These are phyloP conservation scores for Aureobasidium uvarum DNA, from an alignment of 2,329 filamentous ascomycete species.

Conservation along the genomic window DNA sequence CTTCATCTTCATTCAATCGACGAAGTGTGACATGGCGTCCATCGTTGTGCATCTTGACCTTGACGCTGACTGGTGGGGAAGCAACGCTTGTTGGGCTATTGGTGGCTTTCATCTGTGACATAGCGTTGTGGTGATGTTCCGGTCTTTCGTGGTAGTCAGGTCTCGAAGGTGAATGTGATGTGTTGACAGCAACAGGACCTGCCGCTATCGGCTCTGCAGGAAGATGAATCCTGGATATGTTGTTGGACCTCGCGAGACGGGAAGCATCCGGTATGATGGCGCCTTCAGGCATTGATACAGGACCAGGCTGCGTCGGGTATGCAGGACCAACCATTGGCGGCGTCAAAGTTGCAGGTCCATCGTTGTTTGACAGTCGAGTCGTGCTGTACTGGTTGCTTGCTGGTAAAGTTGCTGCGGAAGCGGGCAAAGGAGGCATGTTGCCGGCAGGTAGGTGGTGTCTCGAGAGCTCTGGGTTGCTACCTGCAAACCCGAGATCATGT, in stretches of 20 bases:
- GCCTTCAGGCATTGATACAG: slow-evolving; percentile 39
- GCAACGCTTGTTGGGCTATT: slow-evolving; percentile 31
- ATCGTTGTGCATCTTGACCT: slow-evolving; percentile 64
- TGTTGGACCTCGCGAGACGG: slow-evolving; percentile 22
- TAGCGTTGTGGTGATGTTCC: slow-evolving; percentile 37
- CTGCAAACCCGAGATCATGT: slow-evolving; percentile 42
- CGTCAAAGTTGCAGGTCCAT: not conserved
- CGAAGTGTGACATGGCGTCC: slow-evolving; percentile 62
- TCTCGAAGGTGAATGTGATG: not conserved
- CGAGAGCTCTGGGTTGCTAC: slow-evolving; percentile 47
- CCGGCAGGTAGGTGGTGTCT: slow-evolving; percentile 38
- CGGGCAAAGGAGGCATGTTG: slow-evolving; percentile 38
- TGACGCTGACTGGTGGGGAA: slow-evolving; percentile 62
- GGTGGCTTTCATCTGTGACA: not conserved
- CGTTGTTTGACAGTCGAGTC: slow-evolving; percentile 10
- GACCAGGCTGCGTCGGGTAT: slow-evolving; percentile 32
- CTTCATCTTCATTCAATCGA: slow-evolving; percentile 61
- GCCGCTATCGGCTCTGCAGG: slow-evolving; percentile 28
- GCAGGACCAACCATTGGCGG: slow-evolving; percentile 17
- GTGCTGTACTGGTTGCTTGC: slow-evolving; percentile 16
- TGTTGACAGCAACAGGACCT: slow-evolving; percentile 26
- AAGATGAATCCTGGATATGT: slow-evolving; percentile 24
- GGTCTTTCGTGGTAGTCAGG: slow-evolving; percentile 34
- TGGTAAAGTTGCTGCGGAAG: slow-evolving; percentile 35
- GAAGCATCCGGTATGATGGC: slow-evolving; percentile 26